Conservation (phyloP, 2,329 filamentous ascomycete species). For the Oidium heveae region DNA sequence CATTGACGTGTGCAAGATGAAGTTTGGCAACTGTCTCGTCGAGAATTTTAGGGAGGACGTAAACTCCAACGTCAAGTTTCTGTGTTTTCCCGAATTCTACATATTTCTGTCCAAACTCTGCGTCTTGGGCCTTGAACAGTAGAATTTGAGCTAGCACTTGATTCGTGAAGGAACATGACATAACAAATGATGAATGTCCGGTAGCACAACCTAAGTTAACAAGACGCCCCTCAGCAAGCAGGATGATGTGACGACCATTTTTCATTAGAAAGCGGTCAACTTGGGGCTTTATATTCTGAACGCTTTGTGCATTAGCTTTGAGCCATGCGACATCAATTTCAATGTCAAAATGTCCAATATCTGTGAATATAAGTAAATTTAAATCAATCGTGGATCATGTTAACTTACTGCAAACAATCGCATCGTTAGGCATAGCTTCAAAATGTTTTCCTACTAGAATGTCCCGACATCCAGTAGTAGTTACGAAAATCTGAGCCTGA, state of each 20-base stretch:
- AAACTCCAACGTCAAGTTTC: constrained; percentile 80
- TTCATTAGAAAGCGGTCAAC: constrained; percentile 94
- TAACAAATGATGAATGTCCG: constrained; percentile 98
- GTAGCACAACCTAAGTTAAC: constrained; percentile 99
- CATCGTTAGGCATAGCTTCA: constrained; percentile 85
- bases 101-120: constrained; percentile 77
- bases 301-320: constrained; percentile 82
- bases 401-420: constrained; percentile 81
- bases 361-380: constrained; percentile 15
- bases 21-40: constrained; percentile 95
- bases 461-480: constrained; percentile 96
- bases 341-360: constrained; percentile 99
- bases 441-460: constrained; percentile 86
- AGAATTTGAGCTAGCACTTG: constrained; percentile 99
- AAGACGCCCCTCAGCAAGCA: constrained; percentile 91
- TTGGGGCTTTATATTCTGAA: constrained; percentile 99
- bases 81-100: constrained; percentile 81
- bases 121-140: constrained; percentile 81
- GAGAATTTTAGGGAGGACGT: constrained; percentile 93
- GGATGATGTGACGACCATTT: constrained; percentile 89
- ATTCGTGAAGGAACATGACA: constrained; percentile 99
- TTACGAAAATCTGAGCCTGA: constrained; percentile 91
- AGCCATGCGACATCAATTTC: constrained; percentile 99
- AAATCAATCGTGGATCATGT: background rate
- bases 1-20: constrained; percentile 83